These are phyloP conservation scores for Emmonsia crescens DNA, from an alignment of 2,329 filamentous ascomycete genomes.

Conservation along the genomic window DNA sequence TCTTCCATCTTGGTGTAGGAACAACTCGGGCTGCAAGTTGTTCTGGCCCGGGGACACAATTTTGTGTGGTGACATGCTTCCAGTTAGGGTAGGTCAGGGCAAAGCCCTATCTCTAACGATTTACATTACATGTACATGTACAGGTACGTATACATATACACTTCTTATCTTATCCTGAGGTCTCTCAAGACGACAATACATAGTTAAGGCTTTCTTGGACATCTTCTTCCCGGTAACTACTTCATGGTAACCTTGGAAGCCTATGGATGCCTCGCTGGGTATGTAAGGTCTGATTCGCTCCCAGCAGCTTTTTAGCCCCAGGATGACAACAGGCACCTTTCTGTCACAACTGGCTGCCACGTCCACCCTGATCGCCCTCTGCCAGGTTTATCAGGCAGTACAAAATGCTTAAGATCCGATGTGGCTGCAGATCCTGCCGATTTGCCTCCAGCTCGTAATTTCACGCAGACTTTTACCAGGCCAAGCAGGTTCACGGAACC, in stretches of 20 bases:
- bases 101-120: not conserved
- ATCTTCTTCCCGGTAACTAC: not conserved
- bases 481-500: not conserved
- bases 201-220: not conserved
- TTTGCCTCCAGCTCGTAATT: slow-evolving; percentile 1
- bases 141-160: no score
- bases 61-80: not conserved
- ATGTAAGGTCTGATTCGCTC: slow-evolving; percentile 1
- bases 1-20: not conserved
- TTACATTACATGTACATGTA: no score
- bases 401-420: not conserved
- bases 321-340: not conserved
- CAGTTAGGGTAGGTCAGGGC: not conserved
- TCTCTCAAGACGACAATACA: not conserved
- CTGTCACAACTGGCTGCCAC: slow-evolving; percentile 1
- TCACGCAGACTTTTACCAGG: not conserved
- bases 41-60: not conserved
- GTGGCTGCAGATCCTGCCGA: slow-evolving; percentile 4
- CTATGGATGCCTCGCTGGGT: not conserved
- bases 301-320: not conserved
- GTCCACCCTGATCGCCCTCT: not conserved
- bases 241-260: not conserved
- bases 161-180: not conserved
- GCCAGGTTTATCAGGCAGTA: not conserved
- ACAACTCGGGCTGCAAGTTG: not conserved